phyloP scores from a whole-genome alignment of 176 grass and related monocot genomes.

The Eleusine indica region DNA sequence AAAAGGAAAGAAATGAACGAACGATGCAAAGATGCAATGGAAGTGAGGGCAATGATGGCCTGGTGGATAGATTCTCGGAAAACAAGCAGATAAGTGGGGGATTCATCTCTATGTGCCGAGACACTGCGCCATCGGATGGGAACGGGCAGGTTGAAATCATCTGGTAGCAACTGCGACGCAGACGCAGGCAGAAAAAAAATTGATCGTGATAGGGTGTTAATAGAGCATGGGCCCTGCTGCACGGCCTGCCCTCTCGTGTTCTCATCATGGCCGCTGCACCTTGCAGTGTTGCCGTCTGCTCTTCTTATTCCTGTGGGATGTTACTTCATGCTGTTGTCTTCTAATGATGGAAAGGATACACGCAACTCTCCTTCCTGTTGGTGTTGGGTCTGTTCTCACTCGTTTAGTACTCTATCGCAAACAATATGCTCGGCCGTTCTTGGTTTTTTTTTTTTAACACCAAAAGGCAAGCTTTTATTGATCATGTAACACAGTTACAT shows the following conservation, averaged over 20 bases:
- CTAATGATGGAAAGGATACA: background rate
- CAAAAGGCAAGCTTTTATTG: no score
- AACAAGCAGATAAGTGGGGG: background rate
- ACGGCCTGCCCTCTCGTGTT: background rate
- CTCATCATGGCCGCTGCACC: conserved; percentile 7
- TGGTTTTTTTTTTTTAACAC: background rate
- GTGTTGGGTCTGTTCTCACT: background rate
- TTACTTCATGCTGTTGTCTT: background rate
- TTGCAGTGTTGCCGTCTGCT: background rate
- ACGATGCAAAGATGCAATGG: background rate
- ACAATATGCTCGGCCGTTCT: background rate
- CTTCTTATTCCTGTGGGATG: no score
- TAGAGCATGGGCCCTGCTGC: conserved; percentile 1
- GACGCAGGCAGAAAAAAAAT: background rate
- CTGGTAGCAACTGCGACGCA: background rate
- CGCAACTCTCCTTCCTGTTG: background rate
- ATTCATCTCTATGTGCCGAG: background rate
- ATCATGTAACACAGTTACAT: no score
- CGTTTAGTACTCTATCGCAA: no score
- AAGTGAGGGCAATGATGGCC: background rate
- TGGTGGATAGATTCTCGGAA: background rate
- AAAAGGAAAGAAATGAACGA: background rate
- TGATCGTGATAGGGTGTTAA: background rate
- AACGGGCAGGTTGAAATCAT: no score
- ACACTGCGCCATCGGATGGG: background rate